Evolutionary conservation across 768 basidiomycete species (phyloP).

Genomic region (Tylopilus sp.): DNA sequence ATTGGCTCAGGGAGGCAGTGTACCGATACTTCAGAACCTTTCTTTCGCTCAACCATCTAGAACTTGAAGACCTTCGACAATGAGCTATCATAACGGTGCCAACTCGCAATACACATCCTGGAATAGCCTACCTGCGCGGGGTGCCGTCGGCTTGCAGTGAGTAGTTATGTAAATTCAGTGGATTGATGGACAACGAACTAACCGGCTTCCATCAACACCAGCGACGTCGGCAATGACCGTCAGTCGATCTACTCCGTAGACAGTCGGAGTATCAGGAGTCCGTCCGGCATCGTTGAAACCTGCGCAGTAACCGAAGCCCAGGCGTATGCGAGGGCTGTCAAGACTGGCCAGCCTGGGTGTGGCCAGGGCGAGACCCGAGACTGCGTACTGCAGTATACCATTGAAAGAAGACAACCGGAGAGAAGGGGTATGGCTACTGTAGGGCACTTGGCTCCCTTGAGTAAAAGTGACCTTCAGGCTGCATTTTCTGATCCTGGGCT

Average conservation of each 20-base stretch:
- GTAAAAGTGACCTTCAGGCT: background rate
- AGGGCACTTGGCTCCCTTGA: background rate
- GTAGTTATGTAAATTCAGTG: background rate
- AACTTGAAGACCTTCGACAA: background rate
- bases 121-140: background rate
- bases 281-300: background rate
- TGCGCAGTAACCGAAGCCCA: conserved; percentile 19
- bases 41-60: background rate
- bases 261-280: background rate
- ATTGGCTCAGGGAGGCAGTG: background rate
- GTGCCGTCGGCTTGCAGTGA: background rate
- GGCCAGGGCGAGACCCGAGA: conserved; percentile 6
- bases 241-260: conserved; percentile 1
- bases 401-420: conserved; percentile 18
- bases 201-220: conserved; percentile 3
- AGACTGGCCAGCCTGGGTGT: background rate
- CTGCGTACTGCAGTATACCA: conserved; percentile 12
- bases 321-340: conserved; percentile 16
- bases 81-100: conserved; percentile 4
- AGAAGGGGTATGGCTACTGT: background rate
- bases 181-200: background rate
- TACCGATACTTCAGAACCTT: background rate
- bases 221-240: conserved; percentile 1
- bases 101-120: background rate
- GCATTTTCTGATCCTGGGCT: conserved; percentile 16